Conservation (phyloP, 2,329 filamentous ascomycete species). For the Alternaria novae-zelandiae region DNA sequence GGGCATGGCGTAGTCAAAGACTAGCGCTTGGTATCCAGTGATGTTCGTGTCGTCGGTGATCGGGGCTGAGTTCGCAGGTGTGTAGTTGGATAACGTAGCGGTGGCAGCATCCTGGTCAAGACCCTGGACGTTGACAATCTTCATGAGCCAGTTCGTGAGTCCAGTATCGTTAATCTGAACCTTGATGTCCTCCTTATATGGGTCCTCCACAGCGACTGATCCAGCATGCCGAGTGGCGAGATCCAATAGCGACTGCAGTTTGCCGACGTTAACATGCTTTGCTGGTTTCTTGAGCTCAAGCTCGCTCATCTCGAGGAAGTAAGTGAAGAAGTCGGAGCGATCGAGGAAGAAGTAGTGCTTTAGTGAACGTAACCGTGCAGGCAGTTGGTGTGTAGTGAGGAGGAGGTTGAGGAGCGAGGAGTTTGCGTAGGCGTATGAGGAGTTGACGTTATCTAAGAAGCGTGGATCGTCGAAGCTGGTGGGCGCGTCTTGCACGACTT, state of each 20-base stretch:
- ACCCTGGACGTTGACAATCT: slow-evolving; percentile 94
- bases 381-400: slow-evolving; percentile 89
- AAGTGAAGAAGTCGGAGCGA: slow-evolving; percentile 96
- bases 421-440: slow-evolving; percentile 93
- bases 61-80: slow-evolving; percentile 63
- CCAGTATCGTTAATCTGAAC: slow-evolving; percentile 96
- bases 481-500: slow-evolving; percentile 86
- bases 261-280: slow-evolving; percentile 86
- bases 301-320: slow-evolving; percentile 90
- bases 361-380: slow-evolving; percentile 82
- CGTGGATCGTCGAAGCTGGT: slow-evolving; percentile 87
- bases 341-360: slow-evolving; percentile 99
- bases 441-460: slow-evolving; percentile 95
- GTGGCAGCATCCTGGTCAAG: slow-evolving; percentile 81
- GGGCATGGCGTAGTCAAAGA: slow-evolving; percentile 91
- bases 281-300: slow-evolving; percentile 91
- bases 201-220: slow-evolving; percentile 89
- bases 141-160: slow-evolving; percentile 90
- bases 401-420: slow-evolving; percentile 89
- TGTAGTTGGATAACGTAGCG: slow-evolving; percentile 70
- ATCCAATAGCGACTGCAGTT: slow-evolving; percentile 94
- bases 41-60: slow-evolving; percentile 83
- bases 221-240: slow-evolving; percentile 95
- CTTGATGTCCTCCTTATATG: slow-evolving; percentile 98
- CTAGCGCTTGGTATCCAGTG: slow-evolving; percentile 87